Evolutionary conservation across 352 stramenopile species (phyloP), one percentile per base, ranked within the genome.

Genomic region (Halophytophthora polymorphica): DNA sequence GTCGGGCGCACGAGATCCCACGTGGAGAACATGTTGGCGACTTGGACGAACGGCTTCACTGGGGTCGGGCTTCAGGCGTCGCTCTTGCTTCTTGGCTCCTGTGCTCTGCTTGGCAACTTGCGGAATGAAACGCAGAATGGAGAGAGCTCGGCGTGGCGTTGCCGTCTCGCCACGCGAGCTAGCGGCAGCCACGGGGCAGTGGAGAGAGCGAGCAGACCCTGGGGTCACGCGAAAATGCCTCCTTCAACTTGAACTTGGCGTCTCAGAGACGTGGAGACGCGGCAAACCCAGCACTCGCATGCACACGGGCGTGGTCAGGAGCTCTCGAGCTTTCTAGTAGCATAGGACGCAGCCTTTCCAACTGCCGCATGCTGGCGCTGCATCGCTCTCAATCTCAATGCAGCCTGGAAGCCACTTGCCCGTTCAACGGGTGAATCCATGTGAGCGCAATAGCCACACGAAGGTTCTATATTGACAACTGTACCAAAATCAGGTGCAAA

Each of bases 1-100:
- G 74, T 80, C 50, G 81, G 78, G 29, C 77, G 83, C 37, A 90
- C 83, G 31, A 87, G 52, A 67, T 93, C 83, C 80, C 80, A 93
- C 53, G 79, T 64, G 7, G 80, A 84, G 55, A 89, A 77, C 69
- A 82, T 85, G 8, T 37, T 28, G 6, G 39, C 17, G 10, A 11
- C 45, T 58, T 14, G 36, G 2, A 52, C 23, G 47, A 14, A 36
- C 29, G 21, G 15, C 21, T 42, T 39, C 13, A n/a, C n/a, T n/a
- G n/a, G n/a, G n/a, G n/a, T n/a, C n/a, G n/a, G n/a, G n/a, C n/a
- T n/a, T n/a, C n/a, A n/a, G n/a, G n/a, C n/a, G n/a, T n/a, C n/a
- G 22, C 43, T 52, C 39, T 64, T 61, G 44, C 7, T 63, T 40
- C 46, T 35, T 42, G 35, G 46, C n/a, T n/a, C 28, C 8, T 50